Conservation (phyloP, 2,329 filamentous ascomycete genomes). For the Lasiodiplodia theobromae region DNA sequence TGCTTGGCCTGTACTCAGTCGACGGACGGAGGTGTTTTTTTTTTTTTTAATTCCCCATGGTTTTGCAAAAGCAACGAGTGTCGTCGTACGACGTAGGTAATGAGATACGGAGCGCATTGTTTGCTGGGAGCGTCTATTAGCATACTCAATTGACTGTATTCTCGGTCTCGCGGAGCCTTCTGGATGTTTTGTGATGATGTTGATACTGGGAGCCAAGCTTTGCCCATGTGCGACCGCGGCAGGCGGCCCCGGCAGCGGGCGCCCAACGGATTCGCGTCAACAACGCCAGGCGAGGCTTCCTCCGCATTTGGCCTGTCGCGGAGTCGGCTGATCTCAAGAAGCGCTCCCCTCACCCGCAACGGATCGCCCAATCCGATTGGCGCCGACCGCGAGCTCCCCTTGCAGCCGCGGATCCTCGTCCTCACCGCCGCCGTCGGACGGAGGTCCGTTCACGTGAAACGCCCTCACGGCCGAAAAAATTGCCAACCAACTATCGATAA, state of each 20-base stretch:
- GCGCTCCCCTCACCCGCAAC: conserved; percentile 14
- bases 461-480: conserved; percentile 24
- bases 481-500: conserved; percentile 24
- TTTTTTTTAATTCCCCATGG: conserved; percentile 17
- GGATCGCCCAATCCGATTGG: conserved; percentile 23
- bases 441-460: conserved; percentile 21
- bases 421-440: conserved; percentile 25
- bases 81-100: conserved; percentile 26
- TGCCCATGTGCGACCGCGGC: not conserved
- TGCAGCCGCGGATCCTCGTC: conserved; percentile 12
- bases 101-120: conserved; percentile 27
- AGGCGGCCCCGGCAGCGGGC: not conserved
- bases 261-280: conserved; percentile 5
- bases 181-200: not conserved
- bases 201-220: not conserved
- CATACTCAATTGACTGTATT: conserved; percentile 16
- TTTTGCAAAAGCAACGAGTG: conserved; percentile 25
- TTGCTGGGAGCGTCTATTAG: conserved; percentile 8
- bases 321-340: conserved; percentile 12
- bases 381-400: conserved; percentile 4
- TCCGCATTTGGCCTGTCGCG: conserved; percentile 2
- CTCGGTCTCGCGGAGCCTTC: not conserved
- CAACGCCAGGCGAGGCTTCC: not conserved
- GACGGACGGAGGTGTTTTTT: conserved; percentile 1
- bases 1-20: not conserved